Percentiles rank a stretch among this genome's conserved stretches.
phyloP scores from a whole-genome alignment of 140 eudicot genomes.

The Artemisia princeps region DNA sequence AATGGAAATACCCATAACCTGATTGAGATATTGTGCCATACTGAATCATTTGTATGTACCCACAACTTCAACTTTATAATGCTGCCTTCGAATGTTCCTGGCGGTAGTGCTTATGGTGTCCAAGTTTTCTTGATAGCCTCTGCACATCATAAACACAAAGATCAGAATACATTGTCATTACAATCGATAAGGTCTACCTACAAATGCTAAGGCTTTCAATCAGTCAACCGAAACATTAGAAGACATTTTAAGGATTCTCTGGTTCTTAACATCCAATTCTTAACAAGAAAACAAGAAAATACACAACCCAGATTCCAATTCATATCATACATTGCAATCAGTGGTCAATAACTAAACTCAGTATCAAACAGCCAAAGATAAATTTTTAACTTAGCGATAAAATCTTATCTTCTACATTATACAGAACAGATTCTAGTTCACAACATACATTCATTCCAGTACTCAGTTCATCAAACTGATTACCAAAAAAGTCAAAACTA shows the following conservation, averaged over 20 bases:
- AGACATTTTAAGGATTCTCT: background rate
- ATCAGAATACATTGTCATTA: no score
- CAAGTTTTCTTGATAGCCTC: slow-evolving; percentile 39
- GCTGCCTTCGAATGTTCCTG: slow-evolving; percentile 32
- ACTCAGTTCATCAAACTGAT: background rate
- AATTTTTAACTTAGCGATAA: background rate
- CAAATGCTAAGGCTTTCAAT: background rate
- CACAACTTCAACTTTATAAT: slow-evolving; percentile 24
- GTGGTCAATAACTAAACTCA: background rate
- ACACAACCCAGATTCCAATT: slow-evolving; percentile 9
- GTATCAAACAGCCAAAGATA: background rate
- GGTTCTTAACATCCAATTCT: background rate
- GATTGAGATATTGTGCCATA: slow-evolving; percentile 46
- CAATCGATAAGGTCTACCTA: no score
- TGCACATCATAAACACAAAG: slow-evolving; percentile 28
- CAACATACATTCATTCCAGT: background rate
- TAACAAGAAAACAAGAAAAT: slow-evolving; percentile 7
- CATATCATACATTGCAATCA: background rate
- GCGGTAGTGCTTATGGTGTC: slow-evolving; percentile 22
- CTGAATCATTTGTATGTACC: slow-evolving; percentile 28
- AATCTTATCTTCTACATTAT: background rate
- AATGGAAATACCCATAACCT: slow-evolving; percentile 39
- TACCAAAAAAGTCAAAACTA: background rate
- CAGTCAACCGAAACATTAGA: background rate
- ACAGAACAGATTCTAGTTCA: background rate